phyloP scores from a whole-genome alignment of 2,329 filamentous ascomycete genomes.

The Colletotrichum karsti region DNA sequence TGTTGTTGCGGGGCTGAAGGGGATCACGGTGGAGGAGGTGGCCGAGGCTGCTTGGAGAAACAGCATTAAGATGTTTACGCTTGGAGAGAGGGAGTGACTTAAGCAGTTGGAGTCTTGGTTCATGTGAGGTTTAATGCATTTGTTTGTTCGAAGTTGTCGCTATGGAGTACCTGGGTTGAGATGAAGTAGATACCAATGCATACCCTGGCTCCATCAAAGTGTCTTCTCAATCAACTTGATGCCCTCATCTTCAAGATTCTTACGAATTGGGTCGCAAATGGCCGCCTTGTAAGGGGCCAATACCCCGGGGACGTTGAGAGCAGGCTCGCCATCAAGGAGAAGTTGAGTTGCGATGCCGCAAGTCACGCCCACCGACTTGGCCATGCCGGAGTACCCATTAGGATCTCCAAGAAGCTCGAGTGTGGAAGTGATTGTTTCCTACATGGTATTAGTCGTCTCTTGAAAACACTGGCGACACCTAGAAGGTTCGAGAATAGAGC shows the following conservation, averaged over 20 bases:
- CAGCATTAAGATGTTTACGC: constrained; percentile 40
- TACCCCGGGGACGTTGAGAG: constrained; percentile 75
- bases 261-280: constrained; percentile 77
- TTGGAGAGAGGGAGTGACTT: neutral
- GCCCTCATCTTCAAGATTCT: constrained; percentile 79
- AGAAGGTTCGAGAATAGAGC: neutral
- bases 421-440: constrained; percentile 65
- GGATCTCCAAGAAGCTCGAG: constrained; percentile 72
- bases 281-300: constrained; percentile 79
- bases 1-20: constrained; percentile 57
- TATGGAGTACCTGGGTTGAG: too few relatives aligned
- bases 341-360: constrained; percentile 78
- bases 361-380: constrained; percentile 72
- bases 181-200: too few relatives aligned
- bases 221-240: constrained; percentile 79
- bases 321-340: constrained; percentile 71
- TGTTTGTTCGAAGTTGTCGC: neutral
- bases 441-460: neutral
- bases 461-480: neutral
- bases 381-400: constrained; percentile 74
- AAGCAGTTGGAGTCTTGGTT: too few relatives aligned
- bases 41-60: constrained; percentile 46
- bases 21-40: constrained; percentile 50
- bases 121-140: too few relatives aligned
- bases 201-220: neutral